Base-by-base conservation (phyloP, 78 protist genomes). In the Creolimax fragrantissima region DNA sequence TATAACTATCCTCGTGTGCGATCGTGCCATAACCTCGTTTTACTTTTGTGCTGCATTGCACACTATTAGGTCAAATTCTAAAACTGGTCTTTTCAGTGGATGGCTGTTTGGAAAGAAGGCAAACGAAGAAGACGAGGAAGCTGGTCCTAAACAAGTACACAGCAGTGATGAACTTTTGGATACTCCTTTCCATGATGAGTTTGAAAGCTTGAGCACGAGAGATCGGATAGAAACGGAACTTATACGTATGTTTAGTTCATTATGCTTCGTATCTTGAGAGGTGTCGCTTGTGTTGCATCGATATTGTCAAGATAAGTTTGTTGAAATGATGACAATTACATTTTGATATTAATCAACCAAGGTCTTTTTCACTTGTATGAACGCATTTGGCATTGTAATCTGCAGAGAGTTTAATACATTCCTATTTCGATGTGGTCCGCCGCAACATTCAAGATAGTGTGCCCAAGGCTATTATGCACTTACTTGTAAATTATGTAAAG, bases 401-500 rank as follows among this genome's bases (percentile, higher is more conserved):
- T 17, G 7, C 86, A 83, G 86, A 83, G 86, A 6, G 7, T 6
- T 41, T 90, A 41, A 45, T 90, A n/a, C 88, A 90, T 74, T 74
- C 88, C 2, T 91, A 91, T 89, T n/a, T 91, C 32, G 42, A 3
- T 7, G 83, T 91, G 3, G 93, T 91, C 44, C n/a, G 43, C 39
- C 81, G n/a, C 96, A 97, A 92, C 92, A 89, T 98, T 58, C 91
- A 90, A 44, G 98, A 97, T 90, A 37, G 44, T 35, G 98, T 97
- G 36, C 99, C 99, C 66, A 97, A 97, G 94, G 92, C 96, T 91
- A 95, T 97, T 89, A 97, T 97, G 98, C 96, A 94, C 95, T 95
- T 97, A 94, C 67, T 98, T 47, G 98, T 98, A 58, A 96, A 96
- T 89, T 39, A 85, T 89, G 81, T 95, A 5, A 96, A 95, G 58